Evolutionary conservation across 441 rosid genomes (phyloP), one percentile per base, ranked within the genome.

Genomic region (Lepidium campestre): DNA sequence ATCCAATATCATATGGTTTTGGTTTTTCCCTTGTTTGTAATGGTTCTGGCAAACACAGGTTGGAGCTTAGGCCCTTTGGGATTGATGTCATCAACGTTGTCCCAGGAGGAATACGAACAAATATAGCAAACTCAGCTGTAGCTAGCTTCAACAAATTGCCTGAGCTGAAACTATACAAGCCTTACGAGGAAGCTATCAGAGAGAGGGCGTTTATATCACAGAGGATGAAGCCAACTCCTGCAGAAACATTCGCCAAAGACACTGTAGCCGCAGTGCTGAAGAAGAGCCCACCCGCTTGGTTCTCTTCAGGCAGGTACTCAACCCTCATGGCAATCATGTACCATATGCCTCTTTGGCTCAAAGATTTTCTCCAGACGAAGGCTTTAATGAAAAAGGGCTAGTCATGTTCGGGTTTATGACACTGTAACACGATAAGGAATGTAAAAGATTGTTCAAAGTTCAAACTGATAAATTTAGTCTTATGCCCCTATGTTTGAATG

Each of bases 31-130:
- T 50, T 40, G 49, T 35, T 31, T 55, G 32, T 50, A 35, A 65
- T 52, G 27, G 32, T 65, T 66, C 22, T 7, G 23, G 40, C 1
- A 68, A 62, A 31, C 59, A 79, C 77, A 90, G 98, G 76, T 78
- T 90, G 85, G 97, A 93, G 71, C 91, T 90, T 4, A 65, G 77
- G 49, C 93, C 82, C 36, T 80, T 93, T 13, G 98, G 98, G 58
- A 90, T 93, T 1, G 86, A 88, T 36, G 89, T 88, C 11, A 70
- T 90, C 67, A 83, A 73, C 44, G 91, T 93, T 25, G 91, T 80
- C 25, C 97, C 97, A 0, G 95, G 97, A 74, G 93, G 93, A 19
- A 57, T 90, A 58, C 80, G 65, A 62, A 85, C 97, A 13, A 93
- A 93, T 81, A 77, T 87, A n/a, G 94, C 85, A 44, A 81, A 78